A percentile compares a stretch with the other conserved stretches of the same genome.
These are phyloP conservation scores for Calonectria pseudoreteaudii DNA, from an alignment of 2,329 filamentous ascomycete genomes.

Conservation along the genomic window DNA sequence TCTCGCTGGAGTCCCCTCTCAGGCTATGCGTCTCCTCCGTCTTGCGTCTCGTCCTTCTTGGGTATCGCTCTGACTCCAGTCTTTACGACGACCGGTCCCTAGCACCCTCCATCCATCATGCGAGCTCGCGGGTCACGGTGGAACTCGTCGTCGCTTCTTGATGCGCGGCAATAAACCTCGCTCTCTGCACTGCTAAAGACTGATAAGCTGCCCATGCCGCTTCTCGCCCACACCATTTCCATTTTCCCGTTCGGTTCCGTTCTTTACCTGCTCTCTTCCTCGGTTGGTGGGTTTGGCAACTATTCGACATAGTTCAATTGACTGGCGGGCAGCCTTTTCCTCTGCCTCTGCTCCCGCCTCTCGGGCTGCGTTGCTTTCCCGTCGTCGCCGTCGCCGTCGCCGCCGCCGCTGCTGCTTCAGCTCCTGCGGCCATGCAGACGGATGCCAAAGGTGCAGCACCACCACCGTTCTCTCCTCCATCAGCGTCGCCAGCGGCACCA, in stretches of 20 bases:
- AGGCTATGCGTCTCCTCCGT: neutral
- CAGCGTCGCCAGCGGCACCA: constrained; percentile 32
- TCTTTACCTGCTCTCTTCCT: constrained; percentile 30
- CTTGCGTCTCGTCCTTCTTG: constrained; percentile 1
- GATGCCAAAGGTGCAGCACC: constrained; percentile 33
- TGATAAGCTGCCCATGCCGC: constrained; percentile 46
- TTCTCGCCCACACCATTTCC: constrained; percentile 36
- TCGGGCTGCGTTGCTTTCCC: constrained; percentile 19
- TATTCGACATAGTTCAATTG: constrained; percentile 17
- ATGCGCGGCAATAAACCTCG: constrained; percentile 32
- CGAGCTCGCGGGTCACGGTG: constrained; percentile 27
- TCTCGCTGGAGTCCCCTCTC: constrained; percentile 10
- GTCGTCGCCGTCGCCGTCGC: constrained; percentile 20
- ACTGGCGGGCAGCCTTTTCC: constrained; percentile 26
- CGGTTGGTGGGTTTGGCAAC: constrained; percentile 31
- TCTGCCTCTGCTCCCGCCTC: constrained; percentile 13
- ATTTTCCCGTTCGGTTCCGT: constrained; percentile 36
- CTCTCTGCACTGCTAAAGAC: constrained; percentile 39
- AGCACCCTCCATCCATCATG: constrained; percentile 27
- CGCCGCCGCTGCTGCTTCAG: constrained; percentile 18
- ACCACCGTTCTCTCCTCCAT: constrained; percentile 33
- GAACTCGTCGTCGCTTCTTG: constrained; percentile 25
- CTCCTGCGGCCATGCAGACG: constrained; percentile 29
- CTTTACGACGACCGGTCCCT: constrained; percentile 17
- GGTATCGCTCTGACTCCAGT: constrained; percentile 14